A percentile compares a stretch with the other conserved stretches of the same genome.
These are phyloP conservation scores for Phaeosphaeriaceae sp. DNA, from an alignment of 2,329 filamentous ascomycete genomes.

Conservation along the genomic window DNA sequence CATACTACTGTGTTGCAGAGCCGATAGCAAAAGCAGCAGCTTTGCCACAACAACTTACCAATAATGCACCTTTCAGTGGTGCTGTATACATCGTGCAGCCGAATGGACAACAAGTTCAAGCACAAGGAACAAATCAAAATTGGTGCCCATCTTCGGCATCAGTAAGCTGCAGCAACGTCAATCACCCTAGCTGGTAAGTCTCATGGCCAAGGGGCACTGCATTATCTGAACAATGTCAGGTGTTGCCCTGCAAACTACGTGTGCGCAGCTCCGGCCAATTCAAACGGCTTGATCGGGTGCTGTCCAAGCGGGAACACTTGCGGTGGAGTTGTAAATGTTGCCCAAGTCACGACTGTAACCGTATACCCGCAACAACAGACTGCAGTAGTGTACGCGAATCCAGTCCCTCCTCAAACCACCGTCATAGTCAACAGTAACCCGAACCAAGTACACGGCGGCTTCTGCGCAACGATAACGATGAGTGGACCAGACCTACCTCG, in stretches of 20 bases:
- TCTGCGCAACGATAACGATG: constrained; percentile 47
- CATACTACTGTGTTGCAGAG: constrained; percentile 24
- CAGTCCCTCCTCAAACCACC: constrained; percentile 25
- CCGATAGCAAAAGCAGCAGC: constrained; percentile 36
- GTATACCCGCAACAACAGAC: constrained; percentile 40
- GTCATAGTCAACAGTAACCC: constrained; percentile 30
- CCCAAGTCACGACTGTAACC: constrained; percentile 44
- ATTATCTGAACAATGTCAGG: constrained; percentile 24
- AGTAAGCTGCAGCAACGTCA: constrained; percentile 51
- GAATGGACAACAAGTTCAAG: constrained; percentile 41
- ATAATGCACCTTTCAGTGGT: constrained; percentile 50
- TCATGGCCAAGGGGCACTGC: not conserved
- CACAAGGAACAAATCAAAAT: constrained; percentile 39
- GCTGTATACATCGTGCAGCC: constrained; percentile 48
- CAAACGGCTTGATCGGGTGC: constrained; percentile 46
- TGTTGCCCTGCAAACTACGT: constrained; percentile 46
- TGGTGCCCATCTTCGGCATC: constrained; percentile 43
- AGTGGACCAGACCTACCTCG: constrained; percentile 43
- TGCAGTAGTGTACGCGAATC: constrained; percentile 36
- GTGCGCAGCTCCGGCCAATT: constrained; percentile 40
- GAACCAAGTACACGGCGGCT: constrained; percentile 35
- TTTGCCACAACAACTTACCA: constrained; percentile 35
- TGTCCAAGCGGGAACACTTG: constrained; percentile 46
- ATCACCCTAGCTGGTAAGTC: constrained; percentile 52
- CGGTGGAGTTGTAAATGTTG: constrained; percentile 40